Conservation (phyloP, 1,284 basidiomycete genomes). For the Leccinum pseudoinsigne region DNA sequence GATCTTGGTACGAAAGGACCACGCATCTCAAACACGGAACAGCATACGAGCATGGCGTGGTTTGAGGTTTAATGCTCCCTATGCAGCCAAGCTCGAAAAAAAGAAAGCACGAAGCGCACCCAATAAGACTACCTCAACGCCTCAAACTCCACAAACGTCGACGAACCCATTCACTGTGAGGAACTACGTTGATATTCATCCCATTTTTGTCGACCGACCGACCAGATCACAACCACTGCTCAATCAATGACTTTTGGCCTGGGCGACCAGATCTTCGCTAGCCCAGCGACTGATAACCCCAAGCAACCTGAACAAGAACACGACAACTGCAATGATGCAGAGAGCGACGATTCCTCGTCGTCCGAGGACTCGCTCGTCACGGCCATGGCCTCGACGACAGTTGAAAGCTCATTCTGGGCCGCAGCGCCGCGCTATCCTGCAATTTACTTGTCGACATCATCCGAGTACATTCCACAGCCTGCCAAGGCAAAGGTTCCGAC, state of each 20-base stretch:
- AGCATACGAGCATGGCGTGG: slow-evolving; percentile 81
- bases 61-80: slow-evolving; percentile 65
- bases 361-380: slow-evolving; percentile 53
- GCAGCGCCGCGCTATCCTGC: slow-evolving; percentile 63
- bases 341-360: slow-evolving; percentile 29
- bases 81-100: slow-evolving; percentile 66
- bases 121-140: slow-evolving; percentile 35
- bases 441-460: slow-evolving; percentile 67
- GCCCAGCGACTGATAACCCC: slow-evolving; percentile 18
- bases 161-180: slow-evolving; percentile 72
- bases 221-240: slow-evolving; percentile 23
- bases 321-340: slow-evolving; percentile 33
- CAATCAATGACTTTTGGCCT: slow-evolving; percentile 47
- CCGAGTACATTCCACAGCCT: slow-evolving; percentile 65
- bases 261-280: slow-evolving; percentile 65
- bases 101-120: slow-evolving; percentile 38
- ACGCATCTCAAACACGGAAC: slow-evolving; percentile 17
- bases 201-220: not conserved
- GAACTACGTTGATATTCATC: not conserved
- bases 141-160: slow-evolving; percentile 36
- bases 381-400: slow-evolving; percentile 54
- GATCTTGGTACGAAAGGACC: slow-evolving; percentile 8
- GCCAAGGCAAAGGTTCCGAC: slow-evolving; percentile 48
- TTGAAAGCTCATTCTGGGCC: slow-evolving; percentile 64
- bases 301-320: slow-evolving; percentile 19